A percentile compares a stretch with the other conserved stretches of the same genome.
Evolutionary conservation across 2,329 filamentous ascomycete genomes (phyloP).

Genomic region (Botryosphaeria agaves): DNA sequence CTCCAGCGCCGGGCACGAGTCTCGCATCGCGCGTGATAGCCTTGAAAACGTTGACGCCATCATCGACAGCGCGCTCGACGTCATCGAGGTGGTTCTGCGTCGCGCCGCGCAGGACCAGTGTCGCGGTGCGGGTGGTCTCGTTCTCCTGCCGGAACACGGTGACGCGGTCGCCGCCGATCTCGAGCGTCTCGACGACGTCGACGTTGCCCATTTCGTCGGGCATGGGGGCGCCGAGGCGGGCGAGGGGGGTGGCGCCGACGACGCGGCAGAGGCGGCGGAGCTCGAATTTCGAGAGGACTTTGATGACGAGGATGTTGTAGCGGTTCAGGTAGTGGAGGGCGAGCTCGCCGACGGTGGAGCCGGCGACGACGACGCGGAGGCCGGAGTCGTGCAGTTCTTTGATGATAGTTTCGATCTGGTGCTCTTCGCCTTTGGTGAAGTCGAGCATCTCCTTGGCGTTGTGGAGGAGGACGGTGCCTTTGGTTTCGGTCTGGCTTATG

Average conservation of each 20-base stretch:
- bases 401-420: conserved; percentile 74
- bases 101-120: conserved; percentile 81
- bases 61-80: conserved; percentile 89
- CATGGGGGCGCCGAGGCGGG: conserved; percentile 91
- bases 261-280: conserved; percentile 88
- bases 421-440: conserved; percentile 94
- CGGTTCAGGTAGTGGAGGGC: conserved; percentile 97
- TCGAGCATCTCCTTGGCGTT: conserved; percentile 98
- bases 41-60: conserved; percentile 97
- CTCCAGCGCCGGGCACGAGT: conserved; percentile 84
- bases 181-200: conserved; percentile 88
- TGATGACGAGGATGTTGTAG: conserved; percentile 89
- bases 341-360: conserved; percentile 85
- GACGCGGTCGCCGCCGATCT: conserved; percentile 94
- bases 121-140: conserved; percentile 81
- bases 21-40: conserved; percentile 88
- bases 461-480: conserved; percentile 90
- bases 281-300: conserved; percentile 96
- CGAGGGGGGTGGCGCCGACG: conserved; percentile 89
- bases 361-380: conserved; percentile 78
- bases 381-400: conserved; percentile 95
- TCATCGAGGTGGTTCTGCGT: conserved; percentile 98
- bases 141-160: conserved; percentile 97
- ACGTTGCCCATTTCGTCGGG: conserved; percentile 97
- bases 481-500: conserved; percentile 91